Evolutionary conservation across 768 basidiomycete genomes (phyloP).

Genomic region (Kwoniella sp.): DNA sequence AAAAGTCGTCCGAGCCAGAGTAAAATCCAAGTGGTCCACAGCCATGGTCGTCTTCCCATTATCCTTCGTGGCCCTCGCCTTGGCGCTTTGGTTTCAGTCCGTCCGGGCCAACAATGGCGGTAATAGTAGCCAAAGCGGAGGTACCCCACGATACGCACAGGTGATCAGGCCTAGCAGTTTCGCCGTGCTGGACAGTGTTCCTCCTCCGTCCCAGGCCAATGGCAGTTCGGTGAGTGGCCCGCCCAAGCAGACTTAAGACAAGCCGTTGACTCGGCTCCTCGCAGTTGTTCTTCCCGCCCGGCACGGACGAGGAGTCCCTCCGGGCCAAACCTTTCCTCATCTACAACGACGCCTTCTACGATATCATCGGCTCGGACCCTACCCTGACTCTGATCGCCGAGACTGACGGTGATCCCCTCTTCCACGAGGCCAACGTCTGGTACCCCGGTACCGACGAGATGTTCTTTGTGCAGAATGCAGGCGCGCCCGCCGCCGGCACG

Average conservation of each 20-base stretch:
- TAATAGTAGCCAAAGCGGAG: no score
- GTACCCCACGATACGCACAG: constrained; percentile 23
- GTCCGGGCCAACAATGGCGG: neutral
- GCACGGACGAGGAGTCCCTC: constrained; percentile 56
- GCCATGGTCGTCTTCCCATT: no score
- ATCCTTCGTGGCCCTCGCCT: no score
- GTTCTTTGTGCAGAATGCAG: constrained; percentile 68
- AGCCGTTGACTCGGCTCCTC: no score
- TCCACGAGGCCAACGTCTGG: constrained; percentile 62
- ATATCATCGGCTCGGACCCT: constrained; percentile 59
- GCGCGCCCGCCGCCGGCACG: constrained; percentile 62
- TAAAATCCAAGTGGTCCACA: no score
- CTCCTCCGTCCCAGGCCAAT: constrained; percentile 23
- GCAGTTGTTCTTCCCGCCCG: constrained; percentile 58
- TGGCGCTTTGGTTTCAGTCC: no score
- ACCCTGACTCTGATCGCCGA: constrained; percentile 61
- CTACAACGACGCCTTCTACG: constrained; percentile 58
- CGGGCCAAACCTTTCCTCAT: constrained; percentile 55
- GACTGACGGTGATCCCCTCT: constrained; percentile 63
- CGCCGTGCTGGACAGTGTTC: constrained; percentile 26
- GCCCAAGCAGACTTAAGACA: neutral
- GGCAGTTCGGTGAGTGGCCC: constrained; percentile 23
- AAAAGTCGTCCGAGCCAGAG: no score
- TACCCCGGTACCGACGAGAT: constrained; percentile 65
- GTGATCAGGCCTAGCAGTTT: constrained; percentile 30